phyloP scores from a whole-genome alignment of 148 eudicot genomes.

The Cornus florida region DNA sequence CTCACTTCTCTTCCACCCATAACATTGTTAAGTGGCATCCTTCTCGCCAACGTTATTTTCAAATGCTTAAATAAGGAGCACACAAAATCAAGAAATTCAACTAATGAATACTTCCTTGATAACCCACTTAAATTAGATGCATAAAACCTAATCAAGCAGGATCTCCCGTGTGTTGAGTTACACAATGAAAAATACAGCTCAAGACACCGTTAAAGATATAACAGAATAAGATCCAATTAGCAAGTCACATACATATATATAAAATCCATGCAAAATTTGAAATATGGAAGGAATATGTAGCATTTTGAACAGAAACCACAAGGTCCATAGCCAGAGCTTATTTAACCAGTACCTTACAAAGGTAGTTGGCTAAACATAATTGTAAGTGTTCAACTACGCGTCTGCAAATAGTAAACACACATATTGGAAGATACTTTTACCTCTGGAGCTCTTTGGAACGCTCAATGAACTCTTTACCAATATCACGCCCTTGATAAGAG shows the following conservation, averaged over 20 bases:
- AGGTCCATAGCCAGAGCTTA: neutral
- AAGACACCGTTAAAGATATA: too few relatives aligned
- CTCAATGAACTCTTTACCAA: slow-evolving; percentile 68
- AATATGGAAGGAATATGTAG: neutral
- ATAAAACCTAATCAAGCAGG: neutral
- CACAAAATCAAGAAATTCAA: too few relatives aligned
- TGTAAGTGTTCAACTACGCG: neutral
- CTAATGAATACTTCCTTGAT: too few relatives aligned
- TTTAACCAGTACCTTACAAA: neutral
- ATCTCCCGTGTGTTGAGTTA: neutral
- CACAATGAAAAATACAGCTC: neutral
- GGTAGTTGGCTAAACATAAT: neutral
- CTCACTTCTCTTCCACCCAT: neutral
- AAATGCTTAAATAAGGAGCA: too few relatives aligned
- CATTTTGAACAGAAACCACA: neutral
- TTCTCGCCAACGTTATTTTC: too few relatives aligned
- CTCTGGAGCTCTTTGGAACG: slow-evolving; percentile 66
- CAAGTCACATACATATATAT: neutral
- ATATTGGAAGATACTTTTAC: slow-evolving; percentile 20
- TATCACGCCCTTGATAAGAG: slow-evolving; percentile 69
- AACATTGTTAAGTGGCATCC: too few relatives aligned
- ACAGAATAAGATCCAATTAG: too few relatives aligned
- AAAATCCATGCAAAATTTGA: neutral
- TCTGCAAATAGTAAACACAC: neutral
- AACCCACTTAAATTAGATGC: too few relatives aligned